Base-by-base conservation (phyloP, 768 basidiomycete genomes). In the Suillus decipiens region DNA sequence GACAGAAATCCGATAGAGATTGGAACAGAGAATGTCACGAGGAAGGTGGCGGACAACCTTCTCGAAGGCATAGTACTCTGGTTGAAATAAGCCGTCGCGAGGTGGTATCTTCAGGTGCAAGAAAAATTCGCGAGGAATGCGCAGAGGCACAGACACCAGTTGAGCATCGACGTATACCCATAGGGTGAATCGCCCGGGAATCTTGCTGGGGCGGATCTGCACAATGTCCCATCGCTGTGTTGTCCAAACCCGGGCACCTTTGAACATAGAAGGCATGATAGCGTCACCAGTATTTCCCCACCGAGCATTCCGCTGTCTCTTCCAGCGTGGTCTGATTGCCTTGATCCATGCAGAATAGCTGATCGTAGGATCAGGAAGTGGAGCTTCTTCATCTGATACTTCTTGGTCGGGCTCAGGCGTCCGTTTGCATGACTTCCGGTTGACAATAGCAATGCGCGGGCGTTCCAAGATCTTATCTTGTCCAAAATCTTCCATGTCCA, bases 91-190 rank as follows among this genome's bases (percentile, higher is more conserved):
- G 3, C 81, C 82, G n/a, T 84, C 79, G n/a, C 79, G 81, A 0
- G 89, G 81, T 0, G 88, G 80, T 24, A 82, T 84, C 73, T 95
- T 89, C 62, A 96, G 81, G 71, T 98, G 96, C 63, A 99, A 81
- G 75, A 96, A 98, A 75, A 99, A 97, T 70, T 96, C 89, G 41
- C 96, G 86, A 3, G 93, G 89, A 50, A 99, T 89, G 2, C 95
- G 87, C 19, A 99, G 81, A 15, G 91, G 87, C 28, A 96, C 82
- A 19, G 89, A 79, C n/a, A 90, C 82, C 41, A 98, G 84, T 59
- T 89, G 88, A 12, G 85, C 83, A 56, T 94, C 90, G 36, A 93
- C 86, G 0, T 87, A 89, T 7, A 97, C 80, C 96, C 96, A 99
- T 42, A 99, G 75, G 22, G 86, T 84, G 75, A 90, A 98, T 24